Base-by-base conservation (phyloP, 2,329 filamentous ascomycete genomes). In the Penicillium concentricum region DNA sequence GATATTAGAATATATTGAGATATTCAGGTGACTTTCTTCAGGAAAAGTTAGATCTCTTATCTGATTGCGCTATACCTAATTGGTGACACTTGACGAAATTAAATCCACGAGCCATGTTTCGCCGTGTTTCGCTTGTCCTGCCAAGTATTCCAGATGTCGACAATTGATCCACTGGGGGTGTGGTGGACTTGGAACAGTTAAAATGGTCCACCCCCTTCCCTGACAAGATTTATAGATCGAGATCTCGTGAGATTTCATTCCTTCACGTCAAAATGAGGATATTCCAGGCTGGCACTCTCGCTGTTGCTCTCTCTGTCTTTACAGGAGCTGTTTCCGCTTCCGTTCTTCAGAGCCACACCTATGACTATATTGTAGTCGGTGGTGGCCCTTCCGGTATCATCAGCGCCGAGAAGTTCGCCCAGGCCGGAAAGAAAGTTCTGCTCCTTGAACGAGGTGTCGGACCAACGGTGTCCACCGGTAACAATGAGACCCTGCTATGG, bases 361-460 rank as follows among this genome's bases (percentile, higher is more conserved):
- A 67, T 39, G 64, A 67, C 47, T 67, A 66, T 22, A 67, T 67
- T n/a, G 59, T 67, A 18, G 62, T 66, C 5, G 63, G 64, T 22
- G 64, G 64, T 50, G 64, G 64, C 13, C 64, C 64, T 2, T 56
- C 64, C 8, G 64, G 64, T 44, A 67, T 67, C 42, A 67, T 65
- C 55, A 58, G 60, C 10, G 63, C 64, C 20, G 60, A 66, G 44
- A 52, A 64, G n/a, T 65, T 66, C 13, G 57, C 57, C 5, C 60
- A 67, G 41, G 63, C 64, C 5, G 63, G 62, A 44, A 66, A 67
- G 57, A 63, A 61, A 42, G 64, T 66, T 30, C 57, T 67, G 3
- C 62, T 67, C 15, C 62, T 66, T 18, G 63, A 67, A 28, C 58
- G 62, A 44, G 64, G 64, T 28, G 52, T 58, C 32, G 64, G 66